Conservation (phyloP, 2,329 filamentous ascomycete species). For the Gaeumannomyces tritici region DNA sequence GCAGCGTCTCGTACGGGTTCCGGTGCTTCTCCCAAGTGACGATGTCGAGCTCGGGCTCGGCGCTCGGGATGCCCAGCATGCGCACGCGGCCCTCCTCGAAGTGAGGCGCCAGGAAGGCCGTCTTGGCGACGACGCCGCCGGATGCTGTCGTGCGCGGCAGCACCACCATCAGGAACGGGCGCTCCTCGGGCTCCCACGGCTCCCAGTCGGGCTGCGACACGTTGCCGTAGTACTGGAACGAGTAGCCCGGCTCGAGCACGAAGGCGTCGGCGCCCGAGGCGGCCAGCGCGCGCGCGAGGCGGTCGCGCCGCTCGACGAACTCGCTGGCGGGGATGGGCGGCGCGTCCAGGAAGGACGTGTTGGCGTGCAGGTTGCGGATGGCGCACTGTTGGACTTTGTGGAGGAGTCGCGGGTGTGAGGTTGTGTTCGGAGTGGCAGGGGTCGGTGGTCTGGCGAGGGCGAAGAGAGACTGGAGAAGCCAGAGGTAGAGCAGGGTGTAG, state of each 20-base stretch:
- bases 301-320: conserved; percentile 43
- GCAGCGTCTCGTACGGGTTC: conserved; percentile 50
- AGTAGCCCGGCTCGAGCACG: conserved; percentile 53
- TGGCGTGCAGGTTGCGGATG: conserved; percentile 37
- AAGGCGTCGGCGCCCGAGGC: conserved; percentile 45
- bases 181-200: conserved; percentile 55
- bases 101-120: conserved; percentile 46
- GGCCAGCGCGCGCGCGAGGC: conserved; percentile 45
- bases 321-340: conserved; percentile 37
- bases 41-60: conserved; percentile 37
- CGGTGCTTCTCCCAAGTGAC: conserved; percentile 56
- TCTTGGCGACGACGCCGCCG: conserved; percentile 38
- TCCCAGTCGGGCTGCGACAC: conserved; percentile 53
- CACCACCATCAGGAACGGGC: conserved; percentile 53
- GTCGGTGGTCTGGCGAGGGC: too few species aligned
- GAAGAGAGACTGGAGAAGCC: too few species aligned
- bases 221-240: conserved; percentile 55
- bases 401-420: neutral
- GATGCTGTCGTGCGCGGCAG: conserved; percentile 29
- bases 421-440: neutral
- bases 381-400: conserved; percentile 30
- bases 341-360: conserved; percentile 42
- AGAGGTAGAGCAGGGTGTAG: too few species aligned
- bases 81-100: conserved; percentile 52
- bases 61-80: conserved; percentile 47